These are phyloP conservation scores for Fusarium austroafricanum DNA, from an alignment of 2,329 filamentous ascomycete species.

Conservation along the genomic window DNA sequence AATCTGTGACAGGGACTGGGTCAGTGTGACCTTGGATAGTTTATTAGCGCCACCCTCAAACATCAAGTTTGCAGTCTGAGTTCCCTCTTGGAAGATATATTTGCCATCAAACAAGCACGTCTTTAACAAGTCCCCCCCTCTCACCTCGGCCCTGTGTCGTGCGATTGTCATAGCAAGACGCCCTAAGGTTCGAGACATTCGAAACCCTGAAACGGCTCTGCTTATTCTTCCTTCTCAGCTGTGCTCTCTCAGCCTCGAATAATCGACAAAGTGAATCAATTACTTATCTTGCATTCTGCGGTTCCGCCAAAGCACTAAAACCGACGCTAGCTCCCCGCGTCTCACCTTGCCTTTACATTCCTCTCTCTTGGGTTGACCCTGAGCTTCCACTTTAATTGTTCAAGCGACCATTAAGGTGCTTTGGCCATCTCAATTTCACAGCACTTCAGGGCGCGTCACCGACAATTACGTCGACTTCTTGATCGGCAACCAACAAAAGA, in stretches of 20 bases:
- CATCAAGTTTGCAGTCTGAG: slow-evolving; percentile 7
- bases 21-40: slow-evolving; percentile 23
- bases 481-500: not conserved
- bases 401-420: slow-evolving; percentile 2
- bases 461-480: not conserved
- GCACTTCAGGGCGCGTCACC: not conserved
- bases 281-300: slow-evolving; percentile 11
- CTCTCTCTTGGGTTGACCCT: slow-evolving; percentile 7
- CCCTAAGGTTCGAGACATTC: not conserved
- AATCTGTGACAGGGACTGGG: not conserved
- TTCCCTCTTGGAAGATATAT: not conserved
- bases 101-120: not conserved
- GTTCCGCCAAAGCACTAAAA: slow-evolving; percentile 45
- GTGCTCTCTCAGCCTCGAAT: slow-evolving; percentile 13
- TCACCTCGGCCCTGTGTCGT: not conserved
- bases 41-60: slow-evolving; percentile 22
- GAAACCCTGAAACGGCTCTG: not conserved
- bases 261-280: slow-evolving; percentile 3
- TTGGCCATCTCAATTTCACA: not conserved
- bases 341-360: slow-evolving; percentile 36
- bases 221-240: not conserved
- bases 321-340: slow-evolving; percentile 46
- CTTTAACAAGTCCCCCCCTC: not conserved
- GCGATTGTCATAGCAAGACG: not conserved
- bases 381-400: slow-evolving; percentile 15